Conservation (phyloP, 2,329 filamentous ascomycete species). For the Dothiorella sarmentorum region DNA sequence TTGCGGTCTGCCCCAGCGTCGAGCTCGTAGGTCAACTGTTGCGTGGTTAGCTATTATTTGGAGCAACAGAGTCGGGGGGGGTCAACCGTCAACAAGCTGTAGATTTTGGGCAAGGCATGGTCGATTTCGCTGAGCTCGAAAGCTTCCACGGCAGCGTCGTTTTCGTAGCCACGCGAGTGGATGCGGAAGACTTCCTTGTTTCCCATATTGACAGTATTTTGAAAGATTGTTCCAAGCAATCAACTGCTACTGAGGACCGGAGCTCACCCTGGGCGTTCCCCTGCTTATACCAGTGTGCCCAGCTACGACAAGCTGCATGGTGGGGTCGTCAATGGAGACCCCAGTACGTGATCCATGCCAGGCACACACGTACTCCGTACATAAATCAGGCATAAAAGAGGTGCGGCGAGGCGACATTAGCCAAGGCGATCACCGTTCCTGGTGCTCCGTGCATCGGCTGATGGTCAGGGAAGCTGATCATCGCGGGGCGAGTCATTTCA, state of each 20-base stretch:
- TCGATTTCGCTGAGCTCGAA: constrained; percentile 13
- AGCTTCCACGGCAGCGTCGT: background rate
- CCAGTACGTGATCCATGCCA: background rate
- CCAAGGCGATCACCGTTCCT: background rate
- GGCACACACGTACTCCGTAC: background rate
- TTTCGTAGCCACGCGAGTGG: background rate
- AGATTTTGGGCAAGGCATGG: constrained; percentile 2
- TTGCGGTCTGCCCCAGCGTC: background rate
- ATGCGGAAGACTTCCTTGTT: background rate
- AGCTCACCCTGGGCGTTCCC: background rate
- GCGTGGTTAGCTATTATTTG: background rate
- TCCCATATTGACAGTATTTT: background rate
- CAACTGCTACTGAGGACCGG: background rate
- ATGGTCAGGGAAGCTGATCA: background rate
- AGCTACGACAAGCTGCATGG: background rate
- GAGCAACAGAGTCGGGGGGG: background rate
- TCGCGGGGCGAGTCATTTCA: background rate
- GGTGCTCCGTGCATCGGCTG: background rate
- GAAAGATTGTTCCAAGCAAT: background rate
- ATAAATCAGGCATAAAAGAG: background rate
- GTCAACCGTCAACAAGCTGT: background rate
- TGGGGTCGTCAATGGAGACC: background rate
- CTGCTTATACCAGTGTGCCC: background rate
- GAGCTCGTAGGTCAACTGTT: constrained; percentile 24
- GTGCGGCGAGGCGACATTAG: background rate